Conservation (phyloP, 1,284 basidiomycete species). For the Rhodotorula sp. region DNA sequence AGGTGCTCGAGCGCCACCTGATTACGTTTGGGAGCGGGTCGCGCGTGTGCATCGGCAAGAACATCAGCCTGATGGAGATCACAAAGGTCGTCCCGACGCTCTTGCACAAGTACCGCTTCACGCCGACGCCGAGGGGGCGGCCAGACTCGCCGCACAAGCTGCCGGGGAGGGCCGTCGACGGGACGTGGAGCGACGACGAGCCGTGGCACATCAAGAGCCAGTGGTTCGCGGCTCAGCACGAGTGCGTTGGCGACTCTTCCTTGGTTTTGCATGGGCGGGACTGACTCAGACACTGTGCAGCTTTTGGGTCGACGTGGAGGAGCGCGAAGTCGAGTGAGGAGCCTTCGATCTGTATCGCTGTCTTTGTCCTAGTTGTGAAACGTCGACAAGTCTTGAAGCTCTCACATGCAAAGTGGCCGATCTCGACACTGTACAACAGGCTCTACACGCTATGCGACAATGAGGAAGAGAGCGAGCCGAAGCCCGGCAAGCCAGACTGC, state of each 20-base stretch:
- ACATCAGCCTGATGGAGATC: constrained; percentile 2
- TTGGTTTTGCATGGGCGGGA: background rate
- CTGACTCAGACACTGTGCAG: background rate
- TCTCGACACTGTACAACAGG: no score
- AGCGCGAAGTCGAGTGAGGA: background rate
- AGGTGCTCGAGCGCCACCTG: background rate
- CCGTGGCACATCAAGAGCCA: constrained; percentile 2
- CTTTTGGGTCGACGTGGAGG: constrained; percentile 3
- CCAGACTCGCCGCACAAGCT: background rate
- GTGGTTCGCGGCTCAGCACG: constrained; percentile 2
- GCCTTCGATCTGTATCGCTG: no score
- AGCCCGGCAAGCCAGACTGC: no score
- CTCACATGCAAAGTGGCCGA: no score
- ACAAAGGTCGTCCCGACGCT: constrained; percentile 2
- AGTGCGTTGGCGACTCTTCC: background rate
- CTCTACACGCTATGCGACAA: no score
- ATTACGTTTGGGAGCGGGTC: constrained; percentile 2
- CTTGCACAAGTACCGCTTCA: background rate
- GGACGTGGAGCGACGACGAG: background rate
- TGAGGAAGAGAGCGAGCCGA: no score
- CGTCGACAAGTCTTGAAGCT: no score
- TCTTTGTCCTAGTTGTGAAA: no score
- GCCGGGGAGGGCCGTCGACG: background rate
- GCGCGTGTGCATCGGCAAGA: constrained; percentile 3
- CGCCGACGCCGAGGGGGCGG: background rate